These are phyloP conservation scores for Ilex paraguariensis DNA, from an alignment of 305 asterid genomes.

Conservation along the genomic window DNA sequence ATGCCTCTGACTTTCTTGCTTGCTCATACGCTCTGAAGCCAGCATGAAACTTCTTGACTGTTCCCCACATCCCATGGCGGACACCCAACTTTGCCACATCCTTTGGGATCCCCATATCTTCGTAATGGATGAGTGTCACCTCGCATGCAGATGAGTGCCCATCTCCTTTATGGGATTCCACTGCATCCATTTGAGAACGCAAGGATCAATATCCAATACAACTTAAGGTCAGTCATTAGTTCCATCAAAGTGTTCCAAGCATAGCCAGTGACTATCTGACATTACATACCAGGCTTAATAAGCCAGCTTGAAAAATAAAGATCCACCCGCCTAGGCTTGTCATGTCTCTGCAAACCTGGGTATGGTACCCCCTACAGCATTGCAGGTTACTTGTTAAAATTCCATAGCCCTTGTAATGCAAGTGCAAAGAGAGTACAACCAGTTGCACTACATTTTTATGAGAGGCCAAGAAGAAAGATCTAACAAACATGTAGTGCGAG, in stretches of 20 bases:
- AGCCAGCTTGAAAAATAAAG: constrained; percentile 92
- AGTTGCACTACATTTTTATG: constrained; percentile 12
- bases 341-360: constrained; percentile 63
- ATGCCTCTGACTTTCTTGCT: constrained; percentile 47
- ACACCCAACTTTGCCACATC: constrained; percentile 90
- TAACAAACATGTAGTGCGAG: too few species aligned
- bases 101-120: constrained; percentile 97
- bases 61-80: constrained; percentile 99
- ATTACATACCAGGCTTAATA: constrained; percentile 63
- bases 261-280: background rate
- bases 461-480: too few species aligned
- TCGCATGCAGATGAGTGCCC: constrained; percentile 78
- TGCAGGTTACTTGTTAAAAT: background rate
- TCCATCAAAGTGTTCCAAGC: too few species aligned
- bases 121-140: constrained; percentile 75
- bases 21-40: constrained; percentile 79
- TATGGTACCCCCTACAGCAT: constrained; percentile 64
- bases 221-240: too few species aligned
- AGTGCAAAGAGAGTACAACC: too few species aligned
- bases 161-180: constrained; percentile 68
- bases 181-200: constrained; percentile 24
- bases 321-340: constrained; percentile 87
- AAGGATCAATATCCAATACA: too few species aligned
- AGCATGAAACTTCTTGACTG: constrained; percentile 75
- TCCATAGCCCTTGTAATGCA: too few species aligned